Evolutionary conservation across 441 rosid species (phyloP).

Genomic region (Mallotus repandus): DNA sequence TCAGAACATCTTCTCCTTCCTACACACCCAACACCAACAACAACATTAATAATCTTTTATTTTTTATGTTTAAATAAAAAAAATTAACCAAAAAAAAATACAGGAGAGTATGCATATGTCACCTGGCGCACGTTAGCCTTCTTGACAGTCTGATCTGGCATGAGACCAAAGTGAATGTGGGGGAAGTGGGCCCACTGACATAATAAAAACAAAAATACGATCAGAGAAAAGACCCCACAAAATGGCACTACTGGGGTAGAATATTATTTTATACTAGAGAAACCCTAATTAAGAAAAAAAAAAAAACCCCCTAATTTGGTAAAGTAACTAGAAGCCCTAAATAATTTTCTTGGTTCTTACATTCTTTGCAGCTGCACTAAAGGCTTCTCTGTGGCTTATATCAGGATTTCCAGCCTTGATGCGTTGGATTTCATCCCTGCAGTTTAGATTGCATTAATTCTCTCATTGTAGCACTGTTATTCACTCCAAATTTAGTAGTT

Average conservation of each 20-base stretch:
- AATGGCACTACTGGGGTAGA: not conserved
- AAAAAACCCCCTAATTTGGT: constrained; percentile 30
- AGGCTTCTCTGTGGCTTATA: constrained; percentile 96
- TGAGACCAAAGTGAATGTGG: constrained; percentile 94
- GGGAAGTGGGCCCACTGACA: constrained; percentile 99
- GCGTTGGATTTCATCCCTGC: constrained; percentile 97
- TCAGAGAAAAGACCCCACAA: constrained; percentile 18
- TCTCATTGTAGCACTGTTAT: not conserved
- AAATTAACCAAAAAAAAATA: too few relatives aligned
- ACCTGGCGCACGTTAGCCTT: constrained; percentile 76
- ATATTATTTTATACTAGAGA: not conserved
- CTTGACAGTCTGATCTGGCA: constrained; percentile 99
- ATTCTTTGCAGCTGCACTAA: constrained; percentile 97
- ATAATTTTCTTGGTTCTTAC: constrained; percentile 43
- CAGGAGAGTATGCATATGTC: too few relatives aligned
- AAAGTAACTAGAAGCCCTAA: constrained; percentile 16
- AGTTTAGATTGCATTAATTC: not conserved
- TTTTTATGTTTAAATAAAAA: too few relatives aligned
- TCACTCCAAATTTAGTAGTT: constrained; percentile 18
- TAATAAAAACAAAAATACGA: not conserved
- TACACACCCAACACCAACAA: constrained; percentile 6
- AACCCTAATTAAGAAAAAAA: constrained; percentile 24
- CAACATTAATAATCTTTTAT: too few relatives aligned
- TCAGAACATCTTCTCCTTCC: constrained; percentile 76
- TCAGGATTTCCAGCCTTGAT: constrained; percentile 96